Conservation (phyloP, 2,329 filamentous ascomycete species). For the Mariannaea elegans region DNA sequence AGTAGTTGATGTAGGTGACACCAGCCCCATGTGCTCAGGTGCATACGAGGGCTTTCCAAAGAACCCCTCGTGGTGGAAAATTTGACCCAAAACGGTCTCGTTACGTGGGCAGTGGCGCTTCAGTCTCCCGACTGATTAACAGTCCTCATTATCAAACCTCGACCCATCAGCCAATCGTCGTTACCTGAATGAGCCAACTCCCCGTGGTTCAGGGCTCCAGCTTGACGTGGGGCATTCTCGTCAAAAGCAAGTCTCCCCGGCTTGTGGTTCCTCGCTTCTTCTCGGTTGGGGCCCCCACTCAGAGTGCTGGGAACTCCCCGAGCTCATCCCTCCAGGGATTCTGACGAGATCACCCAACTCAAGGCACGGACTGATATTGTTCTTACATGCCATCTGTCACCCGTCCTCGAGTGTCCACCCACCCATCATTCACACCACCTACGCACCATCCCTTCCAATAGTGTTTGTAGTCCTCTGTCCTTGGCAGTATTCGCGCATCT, state of each 20-base stretch:
- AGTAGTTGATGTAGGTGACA: slow-evolving; percentile 14
- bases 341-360: slow-evolving; percentile 1
- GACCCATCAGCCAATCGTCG: slow-evolving; percentile 25
- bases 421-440: slow-evolving; percentile 17
- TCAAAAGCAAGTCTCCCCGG: slow-evolving; percentile 36
- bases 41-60: slow-evolving; percentile 9
- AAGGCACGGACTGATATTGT: slow-evolving; percentile 5
- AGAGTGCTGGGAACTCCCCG: slow-evolving; percentile 17
- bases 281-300: slow-evolving; percentile 5
- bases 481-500: slow-evolving; percentile 27
- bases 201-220: slow-evolving; percentile 34
- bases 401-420: not conserved
- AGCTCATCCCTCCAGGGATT: not conserved
- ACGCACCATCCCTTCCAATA: slow-evolving; percentile 8
- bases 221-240: slow-evolving; percentile 13
- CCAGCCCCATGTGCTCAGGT: slow-evolving; percentile 8
- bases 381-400: slow-evolving; percentile 12
- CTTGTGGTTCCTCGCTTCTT: slow-evolving; percentile 31
- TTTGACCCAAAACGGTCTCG: slow-evolving; percentile 4
- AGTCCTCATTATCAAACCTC: slow-evolving; percentile 25
- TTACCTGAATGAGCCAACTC: slow-evolving; percentile 31
- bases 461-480: slow-evolving; percentile 14
- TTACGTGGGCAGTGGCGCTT: slow-evolving; percentile 15
- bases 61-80: slow-evolving; percentile 19
- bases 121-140: slow-evolving; percentile 18